Conservation (phyloP, 2,329 filamentous ascomycete species). For the Hymenoscyphus albidus region DNA sequence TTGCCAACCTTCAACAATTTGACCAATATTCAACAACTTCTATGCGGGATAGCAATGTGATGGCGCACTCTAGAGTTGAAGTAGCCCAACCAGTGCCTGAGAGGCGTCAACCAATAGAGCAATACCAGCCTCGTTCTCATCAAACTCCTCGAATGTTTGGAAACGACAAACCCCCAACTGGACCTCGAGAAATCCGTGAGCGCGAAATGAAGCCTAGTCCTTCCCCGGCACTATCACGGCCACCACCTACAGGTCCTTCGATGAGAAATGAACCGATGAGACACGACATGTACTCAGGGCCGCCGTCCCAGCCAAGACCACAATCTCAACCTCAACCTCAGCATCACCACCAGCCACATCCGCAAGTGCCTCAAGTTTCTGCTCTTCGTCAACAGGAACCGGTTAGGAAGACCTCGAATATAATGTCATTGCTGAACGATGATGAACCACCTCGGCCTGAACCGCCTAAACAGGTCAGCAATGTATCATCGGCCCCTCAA, state of each 20-base stretch:
- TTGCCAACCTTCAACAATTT: conserved; percentile 36
- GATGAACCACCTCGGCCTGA: conserved; percentile 44
- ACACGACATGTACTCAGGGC: conserved; percentile 28
- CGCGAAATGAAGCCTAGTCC: conserved; percentile 27
- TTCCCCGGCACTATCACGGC: conserved; percentile 26
- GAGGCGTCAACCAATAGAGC: conserved; percentile 23
- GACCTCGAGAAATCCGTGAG: conserved; percentile 7
- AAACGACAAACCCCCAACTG: conserved; percentile 23
- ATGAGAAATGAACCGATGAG: conserved; percentile 18
- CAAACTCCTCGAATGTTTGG: conserved; percentile 26
- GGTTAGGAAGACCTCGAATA: conserved; percentile 58
- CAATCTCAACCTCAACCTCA: conserved; percentile 14
- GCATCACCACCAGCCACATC: conserved; percentile 16
- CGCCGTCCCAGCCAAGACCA: conserved; percentile 14
- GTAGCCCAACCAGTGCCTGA: conserved; percentile 21
- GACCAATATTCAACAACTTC: conserved; percentile 30
- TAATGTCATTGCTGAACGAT: conserved; percentile 58
- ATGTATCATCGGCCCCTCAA: conserved; percentile 22
- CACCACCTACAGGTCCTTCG: conserved; percentile 24
- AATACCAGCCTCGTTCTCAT: conserved; percentile 26
- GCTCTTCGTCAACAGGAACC: conserved; percentile 40
- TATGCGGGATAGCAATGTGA: conserved; percentile 20
- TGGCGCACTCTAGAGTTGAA: conserved; percentile 27
- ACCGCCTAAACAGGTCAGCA: conserved; percentile 28
- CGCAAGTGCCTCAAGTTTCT: conserved; percentile 36